phyloP scores from a whole-genome alignment of 192 early-diverging fungal genomes.

The Gonapodya prolifera region DNA sequence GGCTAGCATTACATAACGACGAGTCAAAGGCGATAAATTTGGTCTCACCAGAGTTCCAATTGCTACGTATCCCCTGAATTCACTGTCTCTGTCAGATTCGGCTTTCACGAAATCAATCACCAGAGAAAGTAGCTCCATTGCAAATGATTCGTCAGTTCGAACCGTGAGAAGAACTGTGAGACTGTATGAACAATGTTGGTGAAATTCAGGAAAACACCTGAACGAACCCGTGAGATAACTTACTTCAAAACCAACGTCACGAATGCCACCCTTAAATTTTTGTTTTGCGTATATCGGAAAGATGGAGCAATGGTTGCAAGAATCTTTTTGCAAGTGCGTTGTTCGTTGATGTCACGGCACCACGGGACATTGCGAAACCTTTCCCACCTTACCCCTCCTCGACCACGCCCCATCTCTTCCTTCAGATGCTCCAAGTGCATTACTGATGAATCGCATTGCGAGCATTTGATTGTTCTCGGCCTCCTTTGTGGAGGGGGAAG shows the following conservation, averaged over 20 bases:
- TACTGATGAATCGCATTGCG: conserved; percentile 4
- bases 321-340: too few relatives aligned
- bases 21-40: neutral
- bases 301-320: neutral
- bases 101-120: conserved; percentile 25
- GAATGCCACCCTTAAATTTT: neutral
- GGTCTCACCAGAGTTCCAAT: conserved; percentile 46
- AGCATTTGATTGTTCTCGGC: conserved; percentile 8
- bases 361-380: too few relatives aligned
- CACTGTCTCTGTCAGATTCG: conserved; percentile 45
- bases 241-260: neutral
- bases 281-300: neutral
- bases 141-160: neutral
- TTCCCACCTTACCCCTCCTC: neutral
- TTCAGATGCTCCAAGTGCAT: neutral
- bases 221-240: neutral
- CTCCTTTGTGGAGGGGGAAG: neutral
- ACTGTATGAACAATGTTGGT: neutral
- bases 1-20: neutral
- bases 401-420: neutral
- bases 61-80: conserved; percentile 42
- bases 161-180: neutral
- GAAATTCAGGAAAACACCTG: neutral
- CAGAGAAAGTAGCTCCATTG: neutral
- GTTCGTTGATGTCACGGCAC: too few relatives aligned